These are phyloP conservation scores for Venturiaceae sp. DNA, from an alignment of 2,329 filamentous ascomycete genomes.

Conservation along the genomic window DNA sequence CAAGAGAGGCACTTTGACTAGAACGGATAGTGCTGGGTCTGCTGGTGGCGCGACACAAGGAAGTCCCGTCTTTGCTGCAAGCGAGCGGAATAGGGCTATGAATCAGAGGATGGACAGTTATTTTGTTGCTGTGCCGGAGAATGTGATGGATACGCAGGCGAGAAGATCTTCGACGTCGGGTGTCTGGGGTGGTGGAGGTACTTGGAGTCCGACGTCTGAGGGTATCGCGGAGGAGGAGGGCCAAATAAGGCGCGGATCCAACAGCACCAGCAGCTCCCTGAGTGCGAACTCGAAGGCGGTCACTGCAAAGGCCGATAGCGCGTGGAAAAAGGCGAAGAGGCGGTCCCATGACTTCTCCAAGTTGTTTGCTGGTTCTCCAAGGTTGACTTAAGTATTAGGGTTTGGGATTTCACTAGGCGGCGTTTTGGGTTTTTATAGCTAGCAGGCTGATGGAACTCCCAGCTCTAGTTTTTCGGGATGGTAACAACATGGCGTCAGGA, in stretches of 20 bases:
- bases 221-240: not conserved
- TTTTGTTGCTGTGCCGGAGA: conserved; percentile 1
- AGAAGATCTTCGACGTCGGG: not conserved
- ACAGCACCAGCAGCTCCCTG: conserved; percentile 1
- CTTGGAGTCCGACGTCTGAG: not conserved
- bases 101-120: conserved; percentile 8
- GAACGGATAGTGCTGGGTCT: conserved; percentile 26
- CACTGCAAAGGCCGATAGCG: not conserved
- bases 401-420: not conserved
- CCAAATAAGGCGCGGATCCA: not conserved
- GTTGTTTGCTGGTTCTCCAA: not conserved
- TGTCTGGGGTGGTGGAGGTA: not conserved
- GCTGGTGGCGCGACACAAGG: conserved; percentile 16
- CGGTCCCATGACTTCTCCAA: not conserved
- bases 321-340: not conserved
- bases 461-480: not conserved
- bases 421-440: not conserved
- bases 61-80: not conserved
- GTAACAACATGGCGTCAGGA: not conserved
- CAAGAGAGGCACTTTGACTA: conserved; percentile 24
- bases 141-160: not conserved
- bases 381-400: not conserved
- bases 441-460: too few relatives aligned
- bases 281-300: not conserved
- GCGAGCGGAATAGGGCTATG: conserved; percentile 3